Percentiles rank a stretch among this genome's conserved stretches.
phyloP scores from a whole-genome alignment of 441 rosid species.

The Mallotus repandus region DNA sequence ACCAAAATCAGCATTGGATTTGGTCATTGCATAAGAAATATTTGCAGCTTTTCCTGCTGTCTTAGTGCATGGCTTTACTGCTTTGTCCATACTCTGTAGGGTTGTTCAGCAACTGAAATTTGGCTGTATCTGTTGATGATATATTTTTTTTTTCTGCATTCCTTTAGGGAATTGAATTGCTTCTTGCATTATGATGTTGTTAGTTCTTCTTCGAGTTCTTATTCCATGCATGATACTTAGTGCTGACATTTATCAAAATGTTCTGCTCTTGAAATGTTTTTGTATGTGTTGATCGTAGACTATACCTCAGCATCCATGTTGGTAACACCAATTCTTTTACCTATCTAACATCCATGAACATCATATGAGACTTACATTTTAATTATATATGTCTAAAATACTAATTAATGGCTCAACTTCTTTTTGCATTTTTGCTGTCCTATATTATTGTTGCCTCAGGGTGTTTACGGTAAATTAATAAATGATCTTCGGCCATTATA shows the following conservation, averaged over 20 bases:
- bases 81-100: neutral
- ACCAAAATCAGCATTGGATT: neutral
- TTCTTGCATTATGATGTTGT: neutral
- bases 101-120: neutral
- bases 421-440: neutral
- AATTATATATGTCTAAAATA: neutral
- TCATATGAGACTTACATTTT: neutral
- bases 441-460: no score
- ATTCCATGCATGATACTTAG: constrained; percentile 1
- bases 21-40: neutral
- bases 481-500: constrained; percentile 3
- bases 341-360: neutral
- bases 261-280: constrained; percentile 5
- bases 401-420: neutral
- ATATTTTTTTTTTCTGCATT: neutral
- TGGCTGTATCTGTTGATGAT: neutral
- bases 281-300: constrained; percentile 2
- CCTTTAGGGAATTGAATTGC: constrained; percentile 2
- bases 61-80: neutral
- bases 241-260: neutral
- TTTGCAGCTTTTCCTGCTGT: neutral
- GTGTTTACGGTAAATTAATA: neutral
- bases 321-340: neutral
- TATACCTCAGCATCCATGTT: neutral
- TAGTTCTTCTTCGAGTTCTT: neutral